phyloP scores from a whole-genome alignment of 371 early-diverging fungal species.

The Saksenaea oblongispora region DNA sequence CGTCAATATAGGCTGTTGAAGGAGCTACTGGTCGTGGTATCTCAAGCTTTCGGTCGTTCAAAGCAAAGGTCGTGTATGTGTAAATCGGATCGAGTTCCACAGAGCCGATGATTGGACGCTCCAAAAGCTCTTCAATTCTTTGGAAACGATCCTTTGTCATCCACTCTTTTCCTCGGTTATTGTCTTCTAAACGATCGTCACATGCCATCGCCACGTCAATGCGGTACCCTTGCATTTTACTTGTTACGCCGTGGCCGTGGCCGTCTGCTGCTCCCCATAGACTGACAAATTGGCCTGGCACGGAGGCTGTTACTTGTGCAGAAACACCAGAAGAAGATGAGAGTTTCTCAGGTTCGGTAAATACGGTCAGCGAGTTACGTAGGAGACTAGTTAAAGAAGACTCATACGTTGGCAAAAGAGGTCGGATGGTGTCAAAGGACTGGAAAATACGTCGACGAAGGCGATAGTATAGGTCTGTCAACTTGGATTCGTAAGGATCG shows the following conservation, averaged over 20 bases:
- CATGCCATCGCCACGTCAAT: slow-evolving; percentile 45
- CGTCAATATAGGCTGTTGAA: slow-evolving; percentile 43
- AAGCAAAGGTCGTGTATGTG: slow-evolving; percentile 51
- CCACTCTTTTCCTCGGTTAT: slow-evolving; percentile 53
- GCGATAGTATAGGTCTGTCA: slow-evolving; percentile 65
- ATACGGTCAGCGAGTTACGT: slow-evolving; percentile 53
- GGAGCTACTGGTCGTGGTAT: slow-evolving; percentile 43
- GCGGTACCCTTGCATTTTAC: slow-evolving; percentile 58
- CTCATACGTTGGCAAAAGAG: slow-evolving; percentile 67
- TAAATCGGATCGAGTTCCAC: slow-evolving; percentile 62
- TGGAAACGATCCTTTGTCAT: slow-evolving; percentile 60
- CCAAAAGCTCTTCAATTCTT: slow-evolving; percentile 55
- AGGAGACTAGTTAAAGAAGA: slow-evolving; percentile 59
- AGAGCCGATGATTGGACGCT: slow-evolving; percentile 63
- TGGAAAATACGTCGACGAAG: slow-evolving; percentile 71
- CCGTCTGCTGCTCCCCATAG: slow-evolving; percentile 64
- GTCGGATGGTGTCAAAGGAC: slow-evolving; percentile 71
- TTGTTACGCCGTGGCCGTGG: slow-evolving; percentile 65
- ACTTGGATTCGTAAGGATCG: slow-evolving; percentile 40
- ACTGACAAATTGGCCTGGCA: slow-evolving; percentile 58
- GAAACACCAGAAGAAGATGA: slow-evolving; percentile 55
- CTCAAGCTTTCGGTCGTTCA: slow-evolving; percentile 1
- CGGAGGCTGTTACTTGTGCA: slow-evolving; percentile 49
- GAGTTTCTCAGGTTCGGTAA: slow-evolving; percentile 60
- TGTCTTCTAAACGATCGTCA: slow-evolving; percentile 39